Evolutionary conservation across 306 rosid species (phyloP).

Genomic region (Sophora flavescens): DNA sequence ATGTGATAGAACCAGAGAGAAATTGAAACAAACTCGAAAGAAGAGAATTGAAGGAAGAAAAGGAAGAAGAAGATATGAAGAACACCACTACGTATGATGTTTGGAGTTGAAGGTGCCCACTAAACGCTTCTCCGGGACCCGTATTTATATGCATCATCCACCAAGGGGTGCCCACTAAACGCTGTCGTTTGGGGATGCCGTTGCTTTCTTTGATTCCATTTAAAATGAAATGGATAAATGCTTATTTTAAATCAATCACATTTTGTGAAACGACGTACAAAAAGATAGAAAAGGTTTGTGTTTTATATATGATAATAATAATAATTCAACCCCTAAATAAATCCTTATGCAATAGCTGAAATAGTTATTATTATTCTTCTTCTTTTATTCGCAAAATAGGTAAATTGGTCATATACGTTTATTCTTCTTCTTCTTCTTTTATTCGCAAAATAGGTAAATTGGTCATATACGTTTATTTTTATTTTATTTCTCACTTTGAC

Average conservation of each 20-base stretch:
- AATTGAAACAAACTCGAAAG: neutral
- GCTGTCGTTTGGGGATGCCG: conserved; percentile 51
- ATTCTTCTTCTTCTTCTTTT: too few species aligned
- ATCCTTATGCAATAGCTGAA: too few species aligned
- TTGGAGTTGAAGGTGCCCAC: conserved; percentile 27
- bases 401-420: too few species aligned
- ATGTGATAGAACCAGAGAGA: neutral
- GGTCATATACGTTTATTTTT: too few species aligned
- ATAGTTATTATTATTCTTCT: too few species aligned
- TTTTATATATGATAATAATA: too few species aligned
- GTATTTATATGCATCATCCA: conserved; percentile 59
- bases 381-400: too few species aligned
- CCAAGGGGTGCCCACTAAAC: conserved; percentile 2
- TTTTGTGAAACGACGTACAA: neutral
- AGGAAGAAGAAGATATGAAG: too few species aligned
- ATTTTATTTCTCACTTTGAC: too few species aligned
- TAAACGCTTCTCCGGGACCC: conserved; percentile 37
- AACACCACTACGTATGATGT: conserved; percentile 18
- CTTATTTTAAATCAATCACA: neutral
- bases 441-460: too few species aligned
- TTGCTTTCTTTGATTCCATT: neutral
- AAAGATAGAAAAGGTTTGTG: too few species aligned
- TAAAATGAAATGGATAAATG: neutral
- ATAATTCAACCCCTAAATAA: too few species aligned
- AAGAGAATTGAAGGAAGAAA: neutral